A percentile compares a stretch with the other conserved stretches of the same genome.
phyloP scores from a whole-genome alignment of 352 stramenopile species.

The Phytophthora macrochlamydospora region DNA sequence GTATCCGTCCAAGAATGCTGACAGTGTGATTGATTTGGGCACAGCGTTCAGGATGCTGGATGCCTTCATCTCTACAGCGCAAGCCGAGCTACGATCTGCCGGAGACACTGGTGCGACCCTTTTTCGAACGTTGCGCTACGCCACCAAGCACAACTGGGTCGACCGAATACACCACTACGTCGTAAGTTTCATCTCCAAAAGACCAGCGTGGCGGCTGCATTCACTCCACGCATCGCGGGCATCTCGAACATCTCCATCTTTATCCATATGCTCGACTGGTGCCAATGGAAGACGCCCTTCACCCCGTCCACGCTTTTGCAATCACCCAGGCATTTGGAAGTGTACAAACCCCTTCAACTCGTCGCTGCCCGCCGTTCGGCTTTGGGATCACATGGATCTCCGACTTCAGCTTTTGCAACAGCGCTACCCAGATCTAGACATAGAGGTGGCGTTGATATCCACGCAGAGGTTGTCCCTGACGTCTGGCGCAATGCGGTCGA shows the following conservation, averaged over 20 bases:
- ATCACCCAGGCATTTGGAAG: constrained; percentile 25
- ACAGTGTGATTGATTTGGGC: constrained; percentile 21
- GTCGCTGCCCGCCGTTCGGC: constrained; percentile 12
- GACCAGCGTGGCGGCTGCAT: constrained; percentile 26
- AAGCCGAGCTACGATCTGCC: neutral
- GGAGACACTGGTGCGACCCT: too few relatives aligned
- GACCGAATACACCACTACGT: constrained; percentile 46
- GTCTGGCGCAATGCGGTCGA: constrained; percentile 2
- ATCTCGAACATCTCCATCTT: neutral
- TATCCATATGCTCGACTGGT: constrained; percentile 8
- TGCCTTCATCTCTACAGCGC: constrained; percentile 21
- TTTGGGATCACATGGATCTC: constrained; percentile 38
- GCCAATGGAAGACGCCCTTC: neutral
- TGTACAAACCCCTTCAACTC: constrained; percentile 16
- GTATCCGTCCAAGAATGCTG: constrained; percentile 9
- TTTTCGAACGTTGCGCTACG: constrained; percentile 17
- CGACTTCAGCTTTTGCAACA: constrained; percentile 19
- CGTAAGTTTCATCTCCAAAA: constrained; percentile 18
- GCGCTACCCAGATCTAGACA: constrained; percentile 28
- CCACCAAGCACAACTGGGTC: constrained; percentile 43
- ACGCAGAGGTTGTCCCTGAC: constrained; percentile 15
- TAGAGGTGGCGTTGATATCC: constrained; percentile 34
- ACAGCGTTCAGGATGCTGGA: constrained; percentile 49
- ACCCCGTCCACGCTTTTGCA: constrained; percentile 27
- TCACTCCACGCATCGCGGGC: constrained; percentile 27